phyloP scores from a whole-genome alignment of 768 basidiomycete species.

The Boletus subcaerulescens region DNA sequence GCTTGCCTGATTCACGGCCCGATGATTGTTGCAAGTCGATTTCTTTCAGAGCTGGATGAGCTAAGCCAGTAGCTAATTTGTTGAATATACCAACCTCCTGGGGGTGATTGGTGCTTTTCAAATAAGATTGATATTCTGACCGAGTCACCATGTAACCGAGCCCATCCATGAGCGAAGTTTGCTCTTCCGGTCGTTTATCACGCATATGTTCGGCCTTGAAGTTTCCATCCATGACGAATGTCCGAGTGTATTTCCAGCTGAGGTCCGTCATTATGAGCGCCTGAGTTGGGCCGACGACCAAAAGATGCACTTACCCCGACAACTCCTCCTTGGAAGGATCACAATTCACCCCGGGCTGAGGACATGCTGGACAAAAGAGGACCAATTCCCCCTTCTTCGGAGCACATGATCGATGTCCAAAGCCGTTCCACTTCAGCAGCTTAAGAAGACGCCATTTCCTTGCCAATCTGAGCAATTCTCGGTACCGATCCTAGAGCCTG shows the following conservation, averaged over 20 bases:
- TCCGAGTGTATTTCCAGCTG: neutral
- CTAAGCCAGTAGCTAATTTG: no score
- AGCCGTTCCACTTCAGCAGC: conserved; percentile 18
- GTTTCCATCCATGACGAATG: neutral
- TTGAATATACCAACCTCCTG: no score
- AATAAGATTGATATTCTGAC: no score
- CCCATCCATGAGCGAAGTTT: neutral
- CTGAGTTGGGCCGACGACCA: no score
- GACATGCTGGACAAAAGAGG: conserved; percentile 27
- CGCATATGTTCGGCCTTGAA: neutral
- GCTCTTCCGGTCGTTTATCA: neutral
- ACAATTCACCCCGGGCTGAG: conserved; percentile 7
- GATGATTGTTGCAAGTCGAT: no score
- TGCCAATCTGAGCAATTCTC: conserved; percentile 12
- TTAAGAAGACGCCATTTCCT: conserved; percentile 19
- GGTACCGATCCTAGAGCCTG: conserved; percentile 10
- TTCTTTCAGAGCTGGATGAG: no score
- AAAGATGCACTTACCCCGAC: no score
- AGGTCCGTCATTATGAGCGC: no score
- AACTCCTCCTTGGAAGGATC: no score
- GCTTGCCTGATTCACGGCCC: no score
- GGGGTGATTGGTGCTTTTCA: no score
- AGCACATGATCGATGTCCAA: neutral
- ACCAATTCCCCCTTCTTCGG: neutral
- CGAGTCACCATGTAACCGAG: neutral